phyloP scores from a whole-genome alignment of 192 early-diverging fungal genomes.

The Polychytrium aggregatum region DNA sequence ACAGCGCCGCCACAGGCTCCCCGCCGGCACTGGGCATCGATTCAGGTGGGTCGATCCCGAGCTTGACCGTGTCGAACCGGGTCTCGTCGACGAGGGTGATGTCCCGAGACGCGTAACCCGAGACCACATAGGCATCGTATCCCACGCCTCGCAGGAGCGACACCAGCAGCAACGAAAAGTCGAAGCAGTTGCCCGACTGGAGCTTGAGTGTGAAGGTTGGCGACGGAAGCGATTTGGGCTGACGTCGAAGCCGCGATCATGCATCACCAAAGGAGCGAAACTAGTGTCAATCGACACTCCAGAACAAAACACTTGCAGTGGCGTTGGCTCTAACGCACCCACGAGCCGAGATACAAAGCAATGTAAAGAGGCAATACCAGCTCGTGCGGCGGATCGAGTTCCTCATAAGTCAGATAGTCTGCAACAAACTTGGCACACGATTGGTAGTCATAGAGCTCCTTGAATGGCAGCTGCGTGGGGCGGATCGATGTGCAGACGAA shows the following conservation, averaged over 20 bases:
- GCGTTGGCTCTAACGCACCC: no score
- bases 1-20: no score
- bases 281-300: no score
- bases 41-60: constrained; percentile 17
- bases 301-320: no score
- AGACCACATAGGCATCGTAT: constrained; percentile 50
- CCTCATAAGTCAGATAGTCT: constrained; percentile 39
- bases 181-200: constrained; percentile 43
- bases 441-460: constrained; percentile 43
- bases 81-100: constrained; percentile 44
- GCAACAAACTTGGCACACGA: constrained; percentile 40
- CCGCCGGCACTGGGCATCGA: no score
- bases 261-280: no score
- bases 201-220: constrained; percentile 39
- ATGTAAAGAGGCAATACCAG: constrained; percentile 21
- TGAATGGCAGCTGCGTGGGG: constrained; percentile 41
- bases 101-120: constrained; percentile 37
- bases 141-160: constrained; percentile 44
- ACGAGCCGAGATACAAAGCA: not conserved
- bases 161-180: constrained; percentile 36
- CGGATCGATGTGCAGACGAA: constrained; percentile 45
- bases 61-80: constrained; percentile 19
- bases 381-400: constrained; percentile 43
- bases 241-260: not conserved
- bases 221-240: constrained; percentile 32